A percentile compares a stretch with the other conserved stretches of the same genome.
Conservation (phyloP, 2,329 filamentous ascomycete species). For the Diaporthe velutina region DNA sequence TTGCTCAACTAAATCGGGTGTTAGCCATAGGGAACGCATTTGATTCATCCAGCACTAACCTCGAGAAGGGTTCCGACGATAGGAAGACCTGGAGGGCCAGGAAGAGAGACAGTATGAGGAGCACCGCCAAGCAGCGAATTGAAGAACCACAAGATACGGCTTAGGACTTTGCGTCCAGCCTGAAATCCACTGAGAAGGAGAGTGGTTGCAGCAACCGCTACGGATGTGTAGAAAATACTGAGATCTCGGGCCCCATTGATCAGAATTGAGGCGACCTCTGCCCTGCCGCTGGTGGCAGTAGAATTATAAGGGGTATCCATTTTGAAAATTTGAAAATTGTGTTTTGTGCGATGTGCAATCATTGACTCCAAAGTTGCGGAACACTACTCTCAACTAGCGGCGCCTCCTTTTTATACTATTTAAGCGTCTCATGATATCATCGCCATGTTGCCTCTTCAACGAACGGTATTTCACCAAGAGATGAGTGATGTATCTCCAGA, state of each 20-base stretch:
- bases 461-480: neutral
- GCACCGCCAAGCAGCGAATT: neutral
- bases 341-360: neutral
- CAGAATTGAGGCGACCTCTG: neutral
- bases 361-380: neutral
- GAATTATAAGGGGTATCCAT: slow-evolving; percentile 1
- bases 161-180: neutral
- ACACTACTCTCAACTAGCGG: neutral
- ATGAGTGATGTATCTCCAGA: neutral
- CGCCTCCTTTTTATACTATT: neutral
- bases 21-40: neutral
- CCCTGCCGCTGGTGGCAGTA: neutral
- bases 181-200: neutral
- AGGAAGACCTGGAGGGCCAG: neutral
- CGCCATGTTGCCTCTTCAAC: neutral
- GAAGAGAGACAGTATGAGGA: slow-evolving; percentile 4
- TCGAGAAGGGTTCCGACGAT: neutral
- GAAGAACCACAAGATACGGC: neutral
- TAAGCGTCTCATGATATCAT: neutral
- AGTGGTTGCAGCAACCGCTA: neutral
- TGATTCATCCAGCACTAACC: neutral
- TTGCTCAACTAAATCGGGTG: neutral
- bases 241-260: neutral
- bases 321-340: neutral
- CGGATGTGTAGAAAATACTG: neutral